phyloP scores from a whole-genome alignment of 1,284 basidiomycete genomes.

The Boletus hoseneyae region DNA sequence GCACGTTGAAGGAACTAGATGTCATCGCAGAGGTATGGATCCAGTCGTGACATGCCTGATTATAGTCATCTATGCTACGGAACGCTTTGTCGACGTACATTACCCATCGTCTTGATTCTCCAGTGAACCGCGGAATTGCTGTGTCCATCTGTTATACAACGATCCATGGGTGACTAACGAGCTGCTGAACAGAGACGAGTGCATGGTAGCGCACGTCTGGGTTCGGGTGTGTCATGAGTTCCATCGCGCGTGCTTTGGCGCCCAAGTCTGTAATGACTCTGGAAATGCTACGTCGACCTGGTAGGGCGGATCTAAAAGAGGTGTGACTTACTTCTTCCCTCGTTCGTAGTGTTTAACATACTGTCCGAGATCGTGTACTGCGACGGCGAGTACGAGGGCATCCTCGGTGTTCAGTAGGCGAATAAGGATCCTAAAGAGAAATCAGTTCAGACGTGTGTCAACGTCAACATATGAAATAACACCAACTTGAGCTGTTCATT shows the following conservation, averaged over 20 bases:
- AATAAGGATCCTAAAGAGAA: constrained; percentile 62
- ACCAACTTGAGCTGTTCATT: constrained; percentile 76
- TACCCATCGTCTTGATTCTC: constrained; percentile 1
- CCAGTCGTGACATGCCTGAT: constrained; percentile 24
- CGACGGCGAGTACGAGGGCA: constrained; percentile 79
- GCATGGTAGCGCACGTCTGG: constrained; percentile 91
- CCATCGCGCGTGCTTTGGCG: constrained; percentile 90
- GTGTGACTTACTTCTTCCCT: constrained; percentile 75
- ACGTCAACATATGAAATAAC: neutral
- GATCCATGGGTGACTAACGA: constrained; percentile 79
- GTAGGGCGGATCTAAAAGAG: neutral
- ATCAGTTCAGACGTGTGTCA: neutral
- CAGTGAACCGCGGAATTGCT: neutral
- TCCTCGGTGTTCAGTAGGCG: constrained; percentile 60
- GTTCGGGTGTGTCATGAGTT: constrained; percentile 88
- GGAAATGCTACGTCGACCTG: constrained; percentile 1
- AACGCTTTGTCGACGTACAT: constrained; percentile 4
- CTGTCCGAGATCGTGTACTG: constrained; percentile 89
- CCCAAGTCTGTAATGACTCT: constrained; percentile 82
- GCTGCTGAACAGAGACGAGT: constrained; percentile 77
- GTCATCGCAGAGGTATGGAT: constrained; percentile 69
- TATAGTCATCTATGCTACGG: constrained; percentile 15
- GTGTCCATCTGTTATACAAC: constrained; percentile 28
- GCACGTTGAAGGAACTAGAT: constrained; percentile 63
- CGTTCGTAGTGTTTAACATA: constrained; percentile 89